Percentiles rank a stretch among this genome's conserved stretches.
Evolutionary conservation across 257 asterid genomes (phyloP).

Genomic region (Przewalskia tangutica): DNA sequence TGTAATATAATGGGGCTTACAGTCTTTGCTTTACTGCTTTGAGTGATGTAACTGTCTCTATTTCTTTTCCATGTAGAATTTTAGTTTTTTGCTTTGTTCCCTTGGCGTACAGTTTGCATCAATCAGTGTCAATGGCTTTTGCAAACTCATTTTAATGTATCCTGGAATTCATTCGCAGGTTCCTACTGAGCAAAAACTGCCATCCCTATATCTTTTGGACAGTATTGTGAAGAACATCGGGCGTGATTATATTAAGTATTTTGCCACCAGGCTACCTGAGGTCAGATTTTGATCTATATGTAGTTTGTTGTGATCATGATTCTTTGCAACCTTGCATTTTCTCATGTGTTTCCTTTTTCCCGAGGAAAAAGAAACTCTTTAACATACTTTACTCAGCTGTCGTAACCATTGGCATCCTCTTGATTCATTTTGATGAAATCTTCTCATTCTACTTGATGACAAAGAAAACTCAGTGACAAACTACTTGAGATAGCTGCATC

Average conservation of each 20-base stretch:
- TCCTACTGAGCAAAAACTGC: slow-evolving; percentile 16
- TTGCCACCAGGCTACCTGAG: slow-evolving; percentile 16
- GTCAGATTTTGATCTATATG: slow-evolving; percentile 1
- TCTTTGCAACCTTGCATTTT: not conserved
- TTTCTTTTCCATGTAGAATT: not conserved
- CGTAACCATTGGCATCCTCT: not conserved
- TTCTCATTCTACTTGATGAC: not conserved
- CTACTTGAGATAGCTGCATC: not conserved
- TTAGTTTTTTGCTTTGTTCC: not conserved
- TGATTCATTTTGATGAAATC: not conserved
- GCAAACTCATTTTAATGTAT: not conserved
- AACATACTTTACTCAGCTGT: not conserved
- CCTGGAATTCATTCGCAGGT: slow-evolving; percentile 9
- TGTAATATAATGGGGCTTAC: not conserved
- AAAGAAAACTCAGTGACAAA: not conserved
- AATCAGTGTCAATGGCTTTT: not conserved
- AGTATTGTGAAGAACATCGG: slow-evolving; percentile 21
- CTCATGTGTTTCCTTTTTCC: not conserved
- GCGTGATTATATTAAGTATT: slow-evolving; percentile 18
- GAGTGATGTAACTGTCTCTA: not conserved
- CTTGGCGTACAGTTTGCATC: not conserved
- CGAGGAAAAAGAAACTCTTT: not conserved
- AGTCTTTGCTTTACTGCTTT: slow-evolving; percentile 1
- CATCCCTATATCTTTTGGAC: slow-evolving; percentile 18
- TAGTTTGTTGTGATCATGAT: not conserved